Conservation (phyloP, 2,329 filamentous ascomycete species). For the Beauveria sp. region DNA sequence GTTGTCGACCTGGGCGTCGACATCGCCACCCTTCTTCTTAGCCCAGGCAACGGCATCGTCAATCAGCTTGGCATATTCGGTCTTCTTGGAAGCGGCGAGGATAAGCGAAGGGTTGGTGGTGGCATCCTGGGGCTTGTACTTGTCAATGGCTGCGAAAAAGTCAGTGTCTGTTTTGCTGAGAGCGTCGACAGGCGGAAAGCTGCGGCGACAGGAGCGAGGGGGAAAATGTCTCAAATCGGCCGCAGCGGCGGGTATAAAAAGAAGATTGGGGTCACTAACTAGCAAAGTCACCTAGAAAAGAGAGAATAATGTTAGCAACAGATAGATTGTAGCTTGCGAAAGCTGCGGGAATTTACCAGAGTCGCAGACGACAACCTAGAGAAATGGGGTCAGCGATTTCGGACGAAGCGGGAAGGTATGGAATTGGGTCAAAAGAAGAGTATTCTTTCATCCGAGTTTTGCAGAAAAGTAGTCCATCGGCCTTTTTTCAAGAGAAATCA, state of each 20-base stretch:
- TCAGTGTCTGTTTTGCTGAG: conserved; percentile 11
- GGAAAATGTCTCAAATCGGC: not conserved
- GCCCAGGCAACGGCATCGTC: conserved; percentile 78
- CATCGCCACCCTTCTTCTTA: conserved; percentile 61
- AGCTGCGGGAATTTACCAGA: conserved; percentile 61
- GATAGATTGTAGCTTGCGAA: conserved; percentile 9
- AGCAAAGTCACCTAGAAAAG: conserved; percentile 60
- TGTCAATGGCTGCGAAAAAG: conserved; percentile 71
- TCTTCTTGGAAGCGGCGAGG: conserved; percentile 95
- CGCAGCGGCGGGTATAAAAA: conserved; percentile 8
- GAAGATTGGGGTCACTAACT: conserved; percentile 45
- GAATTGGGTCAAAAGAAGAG: not conserved
- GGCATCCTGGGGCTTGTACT: conserved; percentile 99
- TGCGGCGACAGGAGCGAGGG: not conserved
- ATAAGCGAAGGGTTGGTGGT: conserved; percentile 99
- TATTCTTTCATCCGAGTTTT: not conserved
- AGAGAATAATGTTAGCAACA: conserved; percentile 24
- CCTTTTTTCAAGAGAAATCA: not conserved
- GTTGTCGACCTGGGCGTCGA: conserved; percentile 80
- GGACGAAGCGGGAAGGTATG: not conserved
- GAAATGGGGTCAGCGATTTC: not conserved
- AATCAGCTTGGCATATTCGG: conserved; percentile 89
- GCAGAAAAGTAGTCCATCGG: not conserved
- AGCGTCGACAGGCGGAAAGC: not conserved
- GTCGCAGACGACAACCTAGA: conserved; percentile 87